A percentile compares a stretch with the other conserved stretches of the same genome.
These are phyloP conservation scores for Auriscalpium microsporum DNA, from an alignment of 768 basidiomycete species.

Conservation along the genomic window DNA sequence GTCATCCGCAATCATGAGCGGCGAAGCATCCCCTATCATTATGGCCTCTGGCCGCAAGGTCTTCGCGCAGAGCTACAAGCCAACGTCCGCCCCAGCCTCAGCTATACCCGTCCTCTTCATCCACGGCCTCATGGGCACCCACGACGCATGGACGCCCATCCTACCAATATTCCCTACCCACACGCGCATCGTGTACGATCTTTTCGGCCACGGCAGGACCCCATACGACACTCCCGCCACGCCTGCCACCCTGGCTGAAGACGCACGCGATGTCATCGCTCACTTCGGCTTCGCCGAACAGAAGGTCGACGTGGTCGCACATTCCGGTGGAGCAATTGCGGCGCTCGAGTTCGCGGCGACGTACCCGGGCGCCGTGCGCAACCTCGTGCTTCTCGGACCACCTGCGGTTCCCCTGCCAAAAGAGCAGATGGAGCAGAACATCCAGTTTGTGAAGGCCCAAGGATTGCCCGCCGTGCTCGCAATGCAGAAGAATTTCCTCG, in stretches of 20 bases:
- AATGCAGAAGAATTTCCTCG: background rate
- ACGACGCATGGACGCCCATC: background rate
- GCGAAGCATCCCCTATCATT: background rate
- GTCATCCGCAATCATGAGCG: background rate
- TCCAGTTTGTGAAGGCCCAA: background rate
- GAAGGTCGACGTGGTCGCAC: background rate
- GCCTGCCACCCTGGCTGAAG: background rate
- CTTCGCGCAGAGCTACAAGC: background rate
- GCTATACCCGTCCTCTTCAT: background rate
- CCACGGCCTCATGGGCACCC: background rate
- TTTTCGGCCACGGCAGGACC: background rate
- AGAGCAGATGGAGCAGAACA: background rate
- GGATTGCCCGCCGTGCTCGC: background rate
- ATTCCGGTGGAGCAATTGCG: background rate
- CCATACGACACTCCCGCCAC: background rate
- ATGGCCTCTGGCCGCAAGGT: background rate
- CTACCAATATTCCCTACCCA: background rate
- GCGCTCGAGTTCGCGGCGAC: background rate
- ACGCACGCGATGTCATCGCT: background rate
- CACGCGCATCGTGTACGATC: background rate
- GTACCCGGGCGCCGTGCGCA: background rate
- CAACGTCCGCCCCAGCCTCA: background rate
- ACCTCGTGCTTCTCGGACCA: background rate
- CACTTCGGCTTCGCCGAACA: background rate
- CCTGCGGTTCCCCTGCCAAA: background rate